Percentiles rank a stretch among this genome's conserved stretches.
Evolutionary conservation across 2,329 filamentous ascomycete genomes (phyloP).

Genomic region (Drechslerella dactyloides): DNA sequence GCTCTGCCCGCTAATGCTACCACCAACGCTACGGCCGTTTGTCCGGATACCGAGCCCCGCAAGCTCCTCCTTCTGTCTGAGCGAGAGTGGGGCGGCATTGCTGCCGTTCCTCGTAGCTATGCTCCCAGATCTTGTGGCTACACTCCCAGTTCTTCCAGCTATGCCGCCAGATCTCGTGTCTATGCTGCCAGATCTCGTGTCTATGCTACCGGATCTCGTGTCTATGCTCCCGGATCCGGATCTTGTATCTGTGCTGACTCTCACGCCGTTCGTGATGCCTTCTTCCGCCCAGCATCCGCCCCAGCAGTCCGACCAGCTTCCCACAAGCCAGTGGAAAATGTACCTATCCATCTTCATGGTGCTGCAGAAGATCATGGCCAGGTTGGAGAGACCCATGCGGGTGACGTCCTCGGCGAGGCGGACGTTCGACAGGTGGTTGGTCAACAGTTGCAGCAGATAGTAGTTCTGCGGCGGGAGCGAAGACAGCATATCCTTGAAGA

Average conservation of each 20-base stretch:
- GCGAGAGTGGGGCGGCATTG: constrained; percentile 7
- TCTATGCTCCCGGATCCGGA: constrained; percentile 42
- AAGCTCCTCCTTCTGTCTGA: constrained; percentile 25
- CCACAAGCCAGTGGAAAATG: constrained; percentile 55
- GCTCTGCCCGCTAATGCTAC: constrained; percentile 24
- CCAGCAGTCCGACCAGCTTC: constrained; percentile 55
- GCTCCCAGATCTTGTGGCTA: constrained; percentile 36
- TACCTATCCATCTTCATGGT: constrained; percentile 55
- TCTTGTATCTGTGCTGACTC: constrained; percentile 31
- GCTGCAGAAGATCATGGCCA: constrained; percentile 56
- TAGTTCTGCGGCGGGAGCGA: constrained; percentile 55
- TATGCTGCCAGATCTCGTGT: constrained; percentile 35
- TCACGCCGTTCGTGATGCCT: constrained; percentile 19
- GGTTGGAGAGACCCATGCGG: constrained; percentile 55
- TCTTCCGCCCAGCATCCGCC: constrained; percentile 54
- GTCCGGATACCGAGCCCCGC: constrained; percentile 34
- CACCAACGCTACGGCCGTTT: no score
- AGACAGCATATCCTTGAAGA: constrained; percentile 54
- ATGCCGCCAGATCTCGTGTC: constrained; percentile 38
- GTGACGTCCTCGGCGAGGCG: constrained; percentile 54
- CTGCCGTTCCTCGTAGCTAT: constrained; percentile 32
- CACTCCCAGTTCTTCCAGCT: constrained; percentile 32
- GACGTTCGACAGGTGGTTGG: constrained; percentile 54
- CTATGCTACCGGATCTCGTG: constrained; percentile 36
- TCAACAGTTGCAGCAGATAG: constrained; percentile 55